Base-by-base conservation (phyloP, 2,329 filamentous ascomycete genomes). In the Volutella citrinella region DNA sequence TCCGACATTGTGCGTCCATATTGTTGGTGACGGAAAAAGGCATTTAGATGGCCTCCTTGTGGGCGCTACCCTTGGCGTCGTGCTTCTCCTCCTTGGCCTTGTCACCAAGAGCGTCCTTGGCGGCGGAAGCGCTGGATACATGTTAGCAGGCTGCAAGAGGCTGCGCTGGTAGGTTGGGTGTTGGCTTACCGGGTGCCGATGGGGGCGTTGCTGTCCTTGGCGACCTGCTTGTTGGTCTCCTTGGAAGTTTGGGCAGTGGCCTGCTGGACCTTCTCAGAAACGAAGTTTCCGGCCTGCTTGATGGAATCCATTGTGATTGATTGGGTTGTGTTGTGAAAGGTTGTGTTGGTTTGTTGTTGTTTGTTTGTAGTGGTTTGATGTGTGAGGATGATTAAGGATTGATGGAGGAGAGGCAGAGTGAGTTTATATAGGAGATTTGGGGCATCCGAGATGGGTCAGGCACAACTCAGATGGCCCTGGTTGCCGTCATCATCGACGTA, bases 141-240 rank as follows among this genome's bases (percentile, higher is more conserved):
- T 25, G 32, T 40, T 34, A 39, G 42, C n/a, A 28, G n/a, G 18
- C 10, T 15, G n/a, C n/a, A n/a, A n/a, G n/a, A n/a, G n/a, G n/a
- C n/a, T n/a, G n/a, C n/a, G n/a, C n/a, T n/a, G n/a, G n/a, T n/a
- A n/a, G 11, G 3, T 11, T 5, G 1, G 5, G 9, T 1, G 2
- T 21, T 4, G 24, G 29, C 64, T 52, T 60, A 72, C 68, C 80
- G 78, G 56, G 73, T 78, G 55, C 64, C 57, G 38, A 79, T 6
- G 48, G 49, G 46, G 42, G 69, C 69, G 56, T 80, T 64, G 59
- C 49, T 60, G 57, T 78, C 76, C 73, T 84, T 83, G 61, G 80
- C 80, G 47, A 78, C 71, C 48, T 72, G 57, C 76, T 84, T 83
- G 76, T 84, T 84, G 68, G 68, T 68, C 67, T 83, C 78, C 76